Conservation (phyloP, 208 protist genomes). For the Jaenimonas drosophilae region DNA sequence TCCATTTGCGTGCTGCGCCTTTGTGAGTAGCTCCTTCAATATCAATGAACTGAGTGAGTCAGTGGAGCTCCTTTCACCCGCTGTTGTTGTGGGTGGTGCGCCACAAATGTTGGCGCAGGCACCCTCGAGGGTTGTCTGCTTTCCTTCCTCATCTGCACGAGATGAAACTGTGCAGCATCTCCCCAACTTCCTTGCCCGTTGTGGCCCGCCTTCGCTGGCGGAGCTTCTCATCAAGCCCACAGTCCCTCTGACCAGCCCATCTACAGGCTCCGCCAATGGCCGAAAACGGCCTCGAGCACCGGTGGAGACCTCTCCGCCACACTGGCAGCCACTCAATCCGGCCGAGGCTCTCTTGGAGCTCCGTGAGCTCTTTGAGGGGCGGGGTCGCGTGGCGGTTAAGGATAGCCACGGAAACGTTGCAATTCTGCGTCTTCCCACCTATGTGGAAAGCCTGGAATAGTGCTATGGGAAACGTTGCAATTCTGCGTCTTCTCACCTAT, state of each 20-base stretch:
- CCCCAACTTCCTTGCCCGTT: conserved; percentile 1
- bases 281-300: not conserved
- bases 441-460: conserved; percentile 8
- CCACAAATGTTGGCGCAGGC: too few species aligned
- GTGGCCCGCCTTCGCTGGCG: conserved; percentile 1
- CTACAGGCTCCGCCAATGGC: too few species aligned
- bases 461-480: conserved; percentile 10
- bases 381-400: conserved; percentile 18
- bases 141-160: not conserved
- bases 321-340: conserved; percentile 8
- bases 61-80: too few species aligned
- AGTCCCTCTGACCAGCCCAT: too few species aligned
- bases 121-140: not conserved
- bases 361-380: conserved; percentile 21
- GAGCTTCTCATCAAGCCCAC: conserved; percentile 2
- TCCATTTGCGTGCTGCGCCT: too few species aligned
- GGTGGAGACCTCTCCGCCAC: not conserved
- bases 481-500: conserved; percentile 16
- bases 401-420: conserved; percentile 12
- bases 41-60: too few species aligned
- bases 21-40: too few species aligned
- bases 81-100: too few species aligned
- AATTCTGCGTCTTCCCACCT: conserved; percentile 14
- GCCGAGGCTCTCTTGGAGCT: conserved; percentile 10
- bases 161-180: not conserved